Evolutionary conservation across 2,329 filamentous ascomycete species (phyloP), one percentile per base, ranked within the genome.

Genomic region (Exophiala spinifera): DNA sequence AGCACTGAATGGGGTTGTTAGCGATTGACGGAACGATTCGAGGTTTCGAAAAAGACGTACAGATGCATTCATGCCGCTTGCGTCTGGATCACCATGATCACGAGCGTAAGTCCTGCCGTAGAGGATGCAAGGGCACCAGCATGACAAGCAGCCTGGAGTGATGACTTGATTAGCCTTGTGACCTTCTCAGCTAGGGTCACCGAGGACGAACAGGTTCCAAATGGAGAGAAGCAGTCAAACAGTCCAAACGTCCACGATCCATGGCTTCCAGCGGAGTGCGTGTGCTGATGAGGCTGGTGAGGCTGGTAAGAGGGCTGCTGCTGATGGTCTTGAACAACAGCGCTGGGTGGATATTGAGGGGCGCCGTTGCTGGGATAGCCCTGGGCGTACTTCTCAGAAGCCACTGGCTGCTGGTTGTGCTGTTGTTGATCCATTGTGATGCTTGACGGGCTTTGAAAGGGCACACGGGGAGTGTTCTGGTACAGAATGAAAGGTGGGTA

Each of bases 151-250:
- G 53, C 66, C 69, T 70, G 36, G 21, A 2, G 15, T 31, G 19
- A 20, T 31, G 19, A 8, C n/a, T 15, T 39, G 14, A 25, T 51
- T 21, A 54, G 46, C 21, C 34, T 28, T 5, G 17, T 4, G 11
- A 42, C 20, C 4, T n/a, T 7, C 13, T n/a, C n/a, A 43, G 11
- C 15, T 42, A 10, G 13, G 13, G 15, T 13, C 36, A 19, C 19
- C 28, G 15, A 15, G 31, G 25, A 51, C 62, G 44, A 53, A 71
- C 69, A 72, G 44, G 65, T 67, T 46, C 64, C 55, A 23, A 63
- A 51, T 7, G 69, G 68, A 11, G 62, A 64, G 55, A 58, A 70
- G 55, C 69, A 71, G 54, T 66, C 64, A 56, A 67, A 71, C 48
- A 72, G 63, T 7, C 61, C 60, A 46, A 65, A 60, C 6, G 64